Evolutionary conservation across 805 yeast species (phyloP).

Genomic region (Candida coleopterorum): DNA sequence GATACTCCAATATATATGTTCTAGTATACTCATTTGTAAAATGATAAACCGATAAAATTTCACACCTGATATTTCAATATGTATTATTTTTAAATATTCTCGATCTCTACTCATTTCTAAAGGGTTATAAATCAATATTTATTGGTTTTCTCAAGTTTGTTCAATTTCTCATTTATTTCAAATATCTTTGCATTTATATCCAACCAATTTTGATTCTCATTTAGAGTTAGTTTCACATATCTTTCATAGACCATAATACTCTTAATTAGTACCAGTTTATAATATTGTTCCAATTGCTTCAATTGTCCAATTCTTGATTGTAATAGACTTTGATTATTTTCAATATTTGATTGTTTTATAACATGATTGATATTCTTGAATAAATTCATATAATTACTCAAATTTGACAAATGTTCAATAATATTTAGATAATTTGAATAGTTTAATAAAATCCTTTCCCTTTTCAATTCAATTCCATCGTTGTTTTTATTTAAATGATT

Average conservation of each 20-base stretch:
- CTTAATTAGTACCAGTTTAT: conserved; percentile 22
- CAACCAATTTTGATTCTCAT: conserved; percentile 27
- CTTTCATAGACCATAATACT: conserved; percentile 26
- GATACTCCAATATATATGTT: too few relatives aligned
- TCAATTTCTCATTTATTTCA: conserved; percentile 8
- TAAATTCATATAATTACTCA: neutral
- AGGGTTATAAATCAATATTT: too few relatives aligned
- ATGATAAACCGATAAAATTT: too few relatives aligned
- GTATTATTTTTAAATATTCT: too few relatives aligned
- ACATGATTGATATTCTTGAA: conserved; percentile 2
- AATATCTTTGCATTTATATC: conserved; percentile 14
- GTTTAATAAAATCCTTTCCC: conserved; percentile 3
- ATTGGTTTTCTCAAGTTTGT: conserved; percentile 7
- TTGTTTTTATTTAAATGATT: conserved; percentile 7
- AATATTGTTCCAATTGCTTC: conserved; percentile 12
- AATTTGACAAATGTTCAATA: neutral
- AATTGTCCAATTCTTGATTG: conserved; percentile 10
- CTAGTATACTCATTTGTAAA: too few relatives aligned
- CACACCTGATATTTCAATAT: too few relatives aligned
- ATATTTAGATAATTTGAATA: neutral
- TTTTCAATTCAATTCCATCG: neutral
- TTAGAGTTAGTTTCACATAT: conserved; percentile 16
- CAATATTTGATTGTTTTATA: neutral
- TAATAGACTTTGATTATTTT: conserved; percentile 4
- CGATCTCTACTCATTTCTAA: too few relatives aligned